Percentiles rank a stretch among this genome's conserved stretches.
Evolutionary conservation across 2,329 filamentous ascomycete genomes (phyloP).

Genomic region (Clonostachys sp.): DNA sequence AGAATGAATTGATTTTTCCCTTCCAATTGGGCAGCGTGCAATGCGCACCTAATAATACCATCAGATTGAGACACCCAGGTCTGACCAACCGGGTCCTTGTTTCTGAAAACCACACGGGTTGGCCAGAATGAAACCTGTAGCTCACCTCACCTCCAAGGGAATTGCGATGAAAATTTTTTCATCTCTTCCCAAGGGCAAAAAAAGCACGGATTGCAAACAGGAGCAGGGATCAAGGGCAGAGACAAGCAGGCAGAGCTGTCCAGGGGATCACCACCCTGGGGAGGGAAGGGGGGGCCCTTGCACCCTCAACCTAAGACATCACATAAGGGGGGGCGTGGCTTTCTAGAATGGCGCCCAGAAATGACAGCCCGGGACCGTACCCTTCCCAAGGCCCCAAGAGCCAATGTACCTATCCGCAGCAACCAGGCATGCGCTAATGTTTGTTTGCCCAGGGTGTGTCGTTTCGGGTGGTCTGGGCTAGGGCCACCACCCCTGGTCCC

Average conservation of each 20-base stretch:
- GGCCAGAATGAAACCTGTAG: no score
- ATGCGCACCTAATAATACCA: background rate
- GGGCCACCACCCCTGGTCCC: no score
- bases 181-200: background rate
- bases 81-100: background rate
- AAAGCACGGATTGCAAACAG: no score
- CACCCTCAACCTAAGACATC: constrained; percentile 2
- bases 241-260: background rate
- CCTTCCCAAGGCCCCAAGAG: no score
- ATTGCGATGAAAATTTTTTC: constrained; percentile 2
- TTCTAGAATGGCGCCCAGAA: constrained; percentile 5
- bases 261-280: constrained; percentile 3
- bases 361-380: no score
- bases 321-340: constrained; percentile 1
- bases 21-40: background rate
- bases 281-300: constrained; percentile 1
- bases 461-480: no score
- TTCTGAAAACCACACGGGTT: no score
- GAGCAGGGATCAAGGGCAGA: background rate
- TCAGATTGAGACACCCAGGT: background rate
- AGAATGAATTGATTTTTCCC: no score
- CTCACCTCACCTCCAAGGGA: background rate
- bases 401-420: no score
- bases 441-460: no score
- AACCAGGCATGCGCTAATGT: no score